Percentiles rank a stretch among this genome's conserved stretches.
Evolutionary conservation across 768 basidiomycete species (phyloP).

Genomic region (Suillus decipiens): DNA sequence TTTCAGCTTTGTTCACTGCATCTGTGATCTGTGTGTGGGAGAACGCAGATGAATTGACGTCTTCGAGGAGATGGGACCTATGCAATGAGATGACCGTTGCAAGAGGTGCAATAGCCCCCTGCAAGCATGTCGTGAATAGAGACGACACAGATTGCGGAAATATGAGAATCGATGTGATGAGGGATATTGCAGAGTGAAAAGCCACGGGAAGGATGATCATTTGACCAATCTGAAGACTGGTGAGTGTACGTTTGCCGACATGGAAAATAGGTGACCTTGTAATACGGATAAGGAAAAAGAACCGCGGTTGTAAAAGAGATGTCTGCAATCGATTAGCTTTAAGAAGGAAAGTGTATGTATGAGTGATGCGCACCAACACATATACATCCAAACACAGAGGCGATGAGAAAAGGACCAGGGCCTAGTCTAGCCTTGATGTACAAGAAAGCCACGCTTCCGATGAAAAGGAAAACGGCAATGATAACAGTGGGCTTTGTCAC

Average conservation of each 20-base stretch:
- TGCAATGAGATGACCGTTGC: conserved; percentile 48
- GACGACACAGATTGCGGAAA: conserved; percentile 68
- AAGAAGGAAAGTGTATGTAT: not conserved
- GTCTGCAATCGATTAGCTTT: conserved; percentile 38
- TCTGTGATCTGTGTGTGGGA: conserved; percentile 34
- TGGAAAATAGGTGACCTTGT: conserved; percentile 34
- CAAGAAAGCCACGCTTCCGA: conserved; percentile 57
- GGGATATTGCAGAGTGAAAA: conserved; percentile 58
- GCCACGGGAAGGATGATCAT: conserved; percentile 56
- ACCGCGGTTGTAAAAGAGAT: conserved; percentile 57
- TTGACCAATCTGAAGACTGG: conserved; percentile 45
- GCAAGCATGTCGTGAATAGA: conserved; percentile 53
- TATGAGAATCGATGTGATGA: conserved; percentile 52
- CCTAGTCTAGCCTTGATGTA: conserved; percentile 61
- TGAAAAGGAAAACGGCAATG: conserved; percentile 60
- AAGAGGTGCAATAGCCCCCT: conserved; percentile 50
- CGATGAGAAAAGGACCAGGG: conserved; percentile 63
- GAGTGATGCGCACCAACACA: conserved; percentile 45
- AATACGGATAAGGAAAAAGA: conserved; percentile 68
- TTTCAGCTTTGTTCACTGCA: conserved; percentile 43
- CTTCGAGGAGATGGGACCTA: conserved; percentile 42
- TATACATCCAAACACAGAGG: conserved; percentile 60
- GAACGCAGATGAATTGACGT: conserved; percentile 39
- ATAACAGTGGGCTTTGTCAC: conserved; percentile 54
- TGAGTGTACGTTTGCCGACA: conserved; percentile 5